Conservation (phyloP, 2,329 filamentous ascomycete genomes). For the Neofusicoccum kwambonambiense region DNA sequence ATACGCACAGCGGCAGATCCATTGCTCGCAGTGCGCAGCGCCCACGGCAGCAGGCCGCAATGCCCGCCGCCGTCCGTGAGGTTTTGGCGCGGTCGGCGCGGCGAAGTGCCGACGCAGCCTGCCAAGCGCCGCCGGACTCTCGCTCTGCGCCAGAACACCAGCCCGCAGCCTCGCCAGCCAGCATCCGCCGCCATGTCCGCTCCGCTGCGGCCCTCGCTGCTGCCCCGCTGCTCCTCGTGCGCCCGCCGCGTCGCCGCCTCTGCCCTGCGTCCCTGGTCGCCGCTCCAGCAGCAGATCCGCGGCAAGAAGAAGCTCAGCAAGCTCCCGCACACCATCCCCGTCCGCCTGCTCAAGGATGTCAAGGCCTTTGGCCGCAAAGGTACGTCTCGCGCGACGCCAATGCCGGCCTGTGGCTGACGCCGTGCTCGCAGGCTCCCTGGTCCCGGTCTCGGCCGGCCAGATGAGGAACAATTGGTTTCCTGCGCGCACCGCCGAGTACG, state of each 20-base stretch:
- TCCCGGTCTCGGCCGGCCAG: conserved; percentile 51
- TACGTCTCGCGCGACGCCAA: conserved; percentile 22
- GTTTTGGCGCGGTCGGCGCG: conserved; percentile 5
- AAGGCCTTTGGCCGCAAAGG: conserved; percentile 49
- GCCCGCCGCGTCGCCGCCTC: conserved; percentile 34
- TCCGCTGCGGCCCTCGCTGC: conserved; percentile 30
- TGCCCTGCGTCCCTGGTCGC: conserved; percentile 26
- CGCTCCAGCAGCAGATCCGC: conserved; percentile 39
- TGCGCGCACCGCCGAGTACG: conserved; percentile 51
- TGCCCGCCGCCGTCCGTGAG: conserved; percentile 5
- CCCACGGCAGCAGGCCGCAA: not conserved
- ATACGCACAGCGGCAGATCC: not conserved
- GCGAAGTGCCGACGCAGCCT: conserved; percentile 3
- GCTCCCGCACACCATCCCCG: conserved; percentile 39
- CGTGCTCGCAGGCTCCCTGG: conserved; percentile 46
- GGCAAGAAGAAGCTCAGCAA: conserved; percentile 40
- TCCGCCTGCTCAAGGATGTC: conserved; percentile 53
- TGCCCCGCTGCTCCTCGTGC: conserved; percentile 41
- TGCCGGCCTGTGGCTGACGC: not conserved
- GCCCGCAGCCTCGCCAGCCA: too few species aligned
- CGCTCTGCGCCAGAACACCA: too few species aligned
- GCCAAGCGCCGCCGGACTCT: not conserved
- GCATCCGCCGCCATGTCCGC: conserved; percentile 32
- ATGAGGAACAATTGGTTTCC: conserved; percentile 59
- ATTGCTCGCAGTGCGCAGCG: conserved; percentile 3